A percentile compares a stretch with the other conserved stretches of the same genome.
These are phyloP conservation scores for Botryotinia convoluta DNA, from an alignment of 2,329 filamentous ascomycete species.

Conservation along the genomic window DNA sequence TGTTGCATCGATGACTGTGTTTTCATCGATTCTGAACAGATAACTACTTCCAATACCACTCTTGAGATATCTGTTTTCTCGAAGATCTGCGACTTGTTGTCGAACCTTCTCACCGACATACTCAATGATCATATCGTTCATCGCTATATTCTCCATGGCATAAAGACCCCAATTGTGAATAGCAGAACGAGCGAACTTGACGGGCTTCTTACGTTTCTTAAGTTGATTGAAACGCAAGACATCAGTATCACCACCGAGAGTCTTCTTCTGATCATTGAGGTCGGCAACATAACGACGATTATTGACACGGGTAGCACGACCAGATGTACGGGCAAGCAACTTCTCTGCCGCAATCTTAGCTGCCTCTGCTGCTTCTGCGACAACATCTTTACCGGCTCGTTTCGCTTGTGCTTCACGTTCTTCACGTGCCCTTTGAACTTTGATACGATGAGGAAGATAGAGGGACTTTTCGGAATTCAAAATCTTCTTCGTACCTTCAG, in stretches of 20 bases:
- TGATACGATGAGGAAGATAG: conserved; percentile 95
- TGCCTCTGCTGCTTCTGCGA: conserved; percentile 64
- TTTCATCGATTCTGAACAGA: conserved; percentile 96
- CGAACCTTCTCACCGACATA: conserved; percentile 97
- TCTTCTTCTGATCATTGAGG: conserved; percentile 91
- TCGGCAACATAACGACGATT: conserved; percentile 93
- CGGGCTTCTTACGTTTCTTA: conserved; percentile 98
- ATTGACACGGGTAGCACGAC: conserved; percentile 89
- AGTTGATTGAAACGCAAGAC: conserved; percentile 97
- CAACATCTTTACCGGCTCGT: conserved; percentile 64
- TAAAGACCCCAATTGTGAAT: conserved; percentile 99
- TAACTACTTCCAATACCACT: conserved; percentile 97
- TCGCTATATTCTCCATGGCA: conserved; percentile 93
- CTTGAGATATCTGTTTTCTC: conserved; percentile 87
- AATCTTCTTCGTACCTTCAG: conserved; percentile 93
- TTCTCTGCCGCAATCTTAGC: conserved; percentile 76
- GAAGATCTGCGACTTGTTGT: conserved; percentile 95
- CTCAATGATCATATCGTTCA: conserved; percentile 99
- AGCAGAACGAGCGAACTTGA: conserved; percentile 94
- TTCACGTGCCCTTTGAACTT: conserved; percentile 86
- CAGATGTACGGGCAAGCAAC: conserved; percentile 80
- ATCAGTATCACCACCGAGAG: conserved; percentile 78
- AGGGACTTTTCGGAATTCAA: conserved; percentile 97
- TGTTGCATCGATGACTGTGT: conserved; percentile 95
- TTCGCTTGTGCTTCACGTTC: conserved; percentile 78